Evolutionary conservation across 75 land plant genomes (phyloP).

Genomic region (Larix kaempferi): DNA sequence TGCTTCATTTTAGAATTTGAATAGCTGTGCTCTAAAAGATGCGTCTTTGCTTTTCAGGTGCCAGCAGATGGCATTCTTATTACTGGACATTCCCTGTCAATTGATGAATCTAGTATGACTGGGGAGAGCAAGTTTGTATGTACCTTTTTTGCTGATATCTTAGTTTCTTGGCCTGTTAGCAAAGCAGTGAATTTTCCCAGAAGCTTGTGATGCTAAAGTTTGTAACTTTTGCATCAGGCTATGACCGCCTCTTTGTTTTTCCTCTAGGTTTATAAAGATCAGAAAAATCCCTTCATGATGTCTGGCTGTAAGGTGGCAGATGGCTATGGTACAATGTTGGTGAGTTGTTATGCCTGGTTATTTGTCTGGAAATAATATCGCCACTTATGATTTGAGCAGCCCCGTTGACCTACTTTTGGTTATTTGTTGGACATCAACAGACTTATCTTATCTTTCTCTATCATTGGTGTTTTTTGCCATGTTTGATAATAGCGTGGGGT

Average conservation of each 20-base stretch:
- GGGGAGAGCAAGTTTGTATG: constrained; percentile 73
- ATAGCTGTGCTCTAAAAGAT: not conserved
- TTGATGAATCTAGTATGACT: constrained; percentile 90
- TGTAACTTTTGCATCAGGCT: not conserved
- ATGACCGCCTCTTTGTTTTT: constrained; percentile 6
- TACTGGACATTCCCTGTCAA: constrained; percentile 60
- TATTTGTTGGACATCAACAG: not conserved
- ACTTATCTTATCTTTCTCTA: not conserved
- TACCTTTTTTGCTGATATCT: constrained; percentile 1
- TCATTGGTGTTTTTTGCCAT: no score
- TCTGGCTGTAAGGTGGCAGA: constrained; percentile 87
- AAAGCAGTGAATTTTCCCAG: not conserved
- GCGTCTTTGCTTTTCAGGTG: constrained; percentile 29
- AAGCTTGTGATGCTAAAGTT: not conserved
- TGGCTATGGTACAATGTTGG: constrained; percentile 82
- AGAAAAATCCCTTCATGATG: constrained; percentile 65
- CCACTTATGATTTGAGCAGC: not conserved
- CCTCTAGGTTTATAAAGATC: constrained; percentile 54
- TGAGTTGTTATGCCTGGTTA: constrained; percentile 20
- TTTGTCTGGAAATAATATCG: not conserved
- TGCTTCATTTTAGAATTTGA: not conserved
- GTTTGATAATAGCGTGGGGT: not conserved
- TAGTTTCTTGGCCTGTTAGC: constrained; percentile 1
- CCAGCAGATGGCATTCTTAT: constrained; percentile 83
- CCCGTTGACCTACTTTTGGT: not conserved